Conservation (phyloP, 2,329 filamentous ascomycete genomes). For the Penicillium sumatraense region DNA sequence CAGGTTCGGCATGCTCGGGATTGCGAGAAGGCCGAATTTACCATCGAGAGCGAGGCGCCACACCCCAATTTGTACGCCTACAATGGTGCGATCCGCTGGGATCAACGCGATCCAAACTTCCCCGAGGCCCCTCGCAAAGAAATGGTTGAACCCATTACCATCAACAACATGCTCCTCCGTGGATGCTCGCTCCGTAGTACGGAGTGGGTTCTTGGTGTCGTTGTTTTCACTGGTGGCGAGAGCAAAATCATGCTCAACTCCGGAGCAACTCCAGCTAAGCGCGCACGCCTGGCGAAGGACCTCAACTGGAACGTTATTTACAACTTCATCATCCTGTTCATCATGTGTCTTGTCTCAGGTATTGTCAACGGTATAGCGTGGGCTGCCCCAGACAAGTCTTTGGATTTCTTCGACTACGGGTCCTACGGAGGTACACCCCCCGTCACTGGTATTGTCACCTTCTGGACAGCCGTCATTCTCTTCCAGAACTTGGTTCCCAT, state of each 20-base stretch:
- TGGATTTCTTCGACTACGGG: slow-evolving; percentile 82
- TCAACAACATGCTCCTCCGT: slow-evolving; percentile 93
- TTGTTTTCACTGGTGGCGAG: slow-evolving; percentile 92
- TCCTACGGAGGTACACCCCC: slow-evolving; percentile 75
- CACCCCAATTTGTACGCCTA: slow-evolving; percentile 96
- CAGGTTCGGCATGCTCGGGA: slow-evolving; percentile 85
- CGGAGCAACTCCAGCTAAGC: slow-evolving; percentile 92
- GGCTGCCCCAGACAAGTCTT: slow-evolving; percentile 73
- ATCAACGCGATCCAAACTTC: slow-evolving; percentile 69
- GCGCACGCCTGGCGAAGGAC: slow-evolving; percentile 85
- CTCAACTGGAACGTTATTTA: slow-evolving; percentile 97
- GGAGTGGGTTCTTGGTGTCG: slow-evolving; percentile 91
- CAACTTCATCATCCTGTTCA: slow-evolving; percentile 88
- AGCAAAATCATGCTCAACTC: slow-evolving; percentile 99
- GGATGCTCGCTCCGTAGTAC: slow-evolving; percentile 94
- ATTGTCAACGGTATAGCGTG: slow-evolving; percentile 85
- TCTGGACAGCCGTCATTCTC: slow-evolving; percentile 91
- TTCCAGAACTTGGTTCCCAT: slow-evolving; percentile 99
- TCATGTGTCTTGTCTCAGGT: slow-evolving; percentile 85
- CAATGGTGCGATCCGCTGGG: slow-evolving; percentile 86
- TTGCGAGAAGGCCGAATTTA: slow-evolving; percentile 86
- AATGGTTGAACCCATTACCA: slow-evolving; percentile 90
- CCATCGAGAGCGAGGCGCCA: slow-evolving; percentile 85
- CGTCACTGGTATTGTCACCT: slow-evolving; percentile 91
- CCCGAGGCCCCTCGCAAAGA: slow-evolving; percentile 67